Conservation (phyloP, 768 basidiomycete species). For the Melanogaster broomeanus region DNA sequence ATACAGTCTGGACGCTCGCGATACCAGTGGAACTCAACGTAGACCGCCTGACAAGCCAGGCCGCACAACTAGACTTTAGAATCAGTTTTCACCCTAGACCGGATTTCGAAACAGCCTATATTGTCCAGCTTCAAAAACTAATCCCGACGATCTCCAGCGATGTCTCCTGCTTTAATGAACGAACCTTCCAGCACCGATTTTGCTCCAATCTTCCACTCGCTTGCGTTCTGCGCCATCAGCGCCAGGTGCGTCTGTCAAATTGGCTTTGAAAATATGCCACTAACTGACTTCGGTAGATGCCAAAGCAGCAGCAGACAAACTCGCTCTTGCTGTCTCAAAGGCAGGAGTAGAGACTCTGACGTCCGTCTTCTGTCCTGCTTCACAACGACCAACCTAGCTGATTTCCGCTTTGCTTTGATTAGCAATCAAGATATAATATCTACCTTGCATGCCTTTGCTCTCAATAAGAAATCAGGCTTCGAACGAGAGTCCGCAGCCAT, state of each 20-base stretch:
- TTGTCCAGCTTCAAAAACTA: conserved; percentile 9
- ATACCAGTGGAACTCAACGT: conserved; percentile 10
- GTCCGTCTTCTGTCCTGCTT: conserved; percentile 39
- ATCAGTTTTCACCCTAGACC: conserved; percentile 16
- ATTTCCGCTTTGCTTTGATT: conserved; percentile 7
- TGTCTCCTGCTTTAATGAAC: conserved; percentile 59
- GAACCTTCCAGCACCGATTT: conserved; percentile 45
- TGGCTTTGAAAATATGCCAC: not conserved
- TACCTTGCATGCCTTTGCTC: conserved; percentile 66
- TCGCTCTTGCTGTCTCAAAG: conserved; percentile 72
- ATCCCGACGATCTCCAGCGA: conserved; percentile 29
- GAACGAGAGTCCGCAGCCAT: conserved; percentile 88
- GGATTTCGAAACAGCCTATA: conserved; percentile 18
- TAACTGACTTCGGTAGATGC: conserved; percentile 55
- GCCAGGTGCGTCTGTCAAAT: conserved; percentile 43
- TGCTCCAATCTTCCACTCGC: conserved; percentile 43
- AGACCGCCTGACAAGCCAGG: not conserved
- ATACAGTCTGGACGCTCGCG: not conserved
- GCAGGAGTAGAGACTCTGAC: conserved; percentile 59
- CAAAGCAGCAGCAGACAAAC: conserved; percentile 78
- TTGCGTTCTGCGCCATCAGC: conserved; percentile 62
- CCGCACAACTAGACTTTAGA: conserved; percentile 16
- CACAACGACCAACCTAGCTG: conserved; percentile 12
- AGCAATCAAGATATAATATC: conserved; percentile 66
- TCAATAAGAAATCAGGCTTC: conserved; percentile 85